A percentile compares a stretch with the other conserved stretches of the same genome.
phyloP scores from a whole-genome alignment of 257 asterid genomes.

The Solanum raphanifolium region DNA sequence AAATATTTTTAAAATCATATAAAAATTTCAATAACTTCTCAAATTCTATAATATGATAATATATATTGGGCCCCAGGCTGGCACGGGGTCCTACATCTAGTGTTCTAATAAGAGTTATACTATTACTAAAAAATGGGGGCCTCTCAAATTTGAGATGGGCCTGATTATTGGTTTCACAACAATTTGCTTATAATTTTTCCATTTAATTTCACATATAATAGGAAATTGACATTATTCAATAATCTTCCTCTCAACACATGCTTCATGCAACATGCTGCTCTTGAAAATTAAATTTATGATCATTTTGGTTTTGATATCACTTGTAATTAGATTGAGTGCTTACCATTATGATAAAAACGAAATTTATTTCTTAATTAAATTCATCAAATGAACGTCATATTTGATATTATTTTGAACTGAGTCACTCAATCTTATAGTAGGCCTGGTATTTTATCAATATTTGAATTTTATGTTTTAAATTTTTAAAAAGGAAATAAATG shows the following conservation, averaged over 20 bases:
- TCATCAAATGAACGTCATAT: too few relatives aligned
- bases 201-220: not conserved
- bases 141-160: not conserved
- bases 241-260: not conserved
- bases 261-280: not conserved
- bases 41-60: too few relatives aligned
- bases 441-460: not conserved
- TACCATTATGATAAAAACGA: too few relatives aligned
- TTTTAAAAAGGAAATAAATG: not conserved
- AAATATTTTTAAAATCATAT: too few relatives aligned
- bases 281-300: too few relatives aligned
- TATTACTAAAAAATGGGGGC: too few relatives aligned
- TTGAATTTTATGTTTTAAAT: not conserved
- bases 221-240: not conserved
- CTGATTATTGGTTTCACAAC: not conserved
- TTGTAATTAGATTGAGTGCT: not conserved
- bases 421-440: accelerated
- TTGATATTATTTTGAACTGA: too few relatives aligned
- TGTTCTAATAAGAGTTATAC: too few relatives aligned
- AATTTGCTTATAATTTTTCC: not conserved
- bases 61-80: too few relatives aligned
- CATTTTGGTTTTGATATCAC: not conserved
- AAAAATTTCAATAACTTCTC: too few relatives aligned
- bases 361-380: too few relatives aligned
- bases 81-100: too few relatives aligned